Evolutionary conservation across 257 asterid species (phyloP).

Genomic region (Solanum lignicaule): DNA sequence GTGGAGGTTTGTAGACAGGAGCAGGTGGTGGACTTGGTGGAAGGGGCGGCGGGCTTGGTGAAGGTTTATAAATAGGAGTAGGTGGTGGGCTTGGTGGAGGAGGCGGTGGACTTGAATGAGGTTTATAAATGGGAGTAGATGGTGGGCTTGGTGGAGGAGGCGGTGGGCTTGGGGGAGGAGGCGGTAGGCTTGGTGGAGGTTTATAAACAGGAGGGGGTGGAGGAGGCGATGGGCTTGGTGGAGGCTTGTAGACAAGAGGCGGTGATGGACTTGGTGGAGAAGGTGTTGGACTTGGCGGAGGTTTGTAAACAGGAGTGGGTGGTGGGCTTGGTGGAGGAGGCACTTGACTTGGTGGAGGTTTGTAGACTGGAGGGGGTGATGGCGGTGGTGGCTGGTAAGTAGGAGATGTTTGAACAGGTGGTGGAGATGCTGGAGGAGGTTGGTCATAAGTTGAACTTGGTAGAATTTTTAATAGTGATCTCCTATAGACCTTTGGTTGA

Average conservation of each 20-base stretch:
- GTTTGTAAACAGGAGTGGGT: fast-evolving
- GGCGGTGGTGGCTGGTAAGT: background rate
- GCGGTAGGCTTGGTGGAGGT: background rate
- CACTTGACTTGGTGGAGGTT: background rate
- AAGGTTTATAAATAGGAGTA: background rate
- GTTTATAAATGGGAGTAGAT: fast-evolving
- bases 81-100: background rate
- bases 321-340: background rate
- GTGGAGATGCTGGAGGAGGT: background rate
- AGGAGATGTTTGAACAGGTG: background rate
- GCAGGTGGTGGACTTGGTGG: no score
- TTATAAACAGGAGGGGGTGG: no score
- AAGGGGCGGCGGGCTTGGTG: background rate
- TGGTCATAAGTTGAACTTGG: background rate
- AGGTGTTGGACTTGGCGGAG: background rate
- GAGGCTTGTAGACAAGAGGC: background rate
- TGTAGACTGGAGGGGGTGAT: background rate
- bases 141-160: background rate
- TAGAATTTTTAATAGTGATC: background rate
- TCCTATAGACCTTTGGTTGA: background rate
- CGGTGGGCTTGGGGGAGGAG: background rate
- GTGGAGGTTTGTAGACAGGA: background rate
- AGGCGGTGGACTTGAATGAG: background rate
- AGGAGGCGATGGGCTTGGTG: background rate
- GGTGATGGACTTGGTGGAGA: background rate